Evolutionary conservation across 192 early-diverging fungal species (phyloP).

Genomic region (Mycoemilia scoparia): DNA sequence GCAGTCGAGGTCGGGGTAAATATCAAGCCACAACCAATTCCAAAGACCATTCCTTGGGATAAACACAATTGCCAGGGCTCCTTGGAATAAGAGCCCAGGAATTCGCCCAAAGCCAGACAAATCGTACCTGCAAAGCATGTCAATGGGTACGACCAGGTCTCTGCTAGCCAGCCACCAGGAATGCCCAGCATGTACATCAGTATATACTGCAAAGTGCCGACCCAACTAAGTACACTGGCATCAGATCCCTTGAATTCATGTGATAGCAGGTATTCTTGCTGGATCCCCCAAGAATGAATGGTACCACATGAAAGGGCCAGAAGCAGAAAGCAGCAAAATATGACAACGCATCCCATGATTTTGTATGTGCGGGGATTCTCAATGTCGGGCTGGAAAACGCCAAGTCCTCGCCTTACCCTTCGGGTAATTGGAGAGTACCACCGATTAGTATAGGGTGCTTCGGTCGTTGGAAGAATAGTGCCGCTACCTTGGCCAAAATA

Average conservation of each 20-base stretch:
- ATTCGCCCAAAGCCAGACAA: slow-evolving; percentile 30
- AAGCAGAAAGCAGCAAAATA: slow-evolving; percentile 17
- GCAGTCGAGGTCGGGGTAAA: slow-evolving; percentile 38
- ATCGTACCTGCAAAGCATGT: slow-evolving; percentile 12
- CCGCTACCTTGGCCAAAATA: too few relatives aligned
- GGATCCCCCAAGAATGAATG: slow-evolving; percentile 23
- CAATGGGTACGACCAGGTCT: slow-evolving; percentile 21
- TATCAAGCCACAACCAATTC: slow-evolving; percentile 33
- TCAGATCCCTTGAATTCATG: slow-evolving; percentile 9
- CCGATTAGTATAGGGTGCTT: too few relatives aligned
- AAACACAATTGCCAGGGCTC: slow-evolving; percentile 48
- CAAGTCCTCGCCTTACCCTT: too few relatives aligned
- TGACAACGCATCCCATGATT: slow-evolving; percentile 15
- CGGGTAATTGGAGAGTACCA: too few relatives aligned
- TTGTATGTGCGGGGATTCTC: too few relatives aligned
- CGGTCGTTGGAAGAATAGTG: too few relatives aligned
- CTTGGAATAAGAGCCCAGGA: slow-evolving; percentile 39
- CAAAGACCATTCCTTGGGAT: slow-evolving; percentile 43
- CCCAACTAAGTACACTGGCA: slow-evolving; percentile 13
- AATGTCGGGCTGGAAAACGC: too few relatives aligned
- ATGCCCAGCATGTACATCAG: slow-evolving; percentile 19
- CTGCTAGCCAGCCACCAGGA: slow-evolving; percentile 21
- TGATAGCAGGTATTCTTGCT: slow-evolving; percentile 16
- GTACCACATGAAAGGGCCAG: slow-evolving; percentile 17
- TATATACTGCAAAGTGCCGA: slow-evolving; percentile 25